A percentile compares a stretch with the other conserved stretches of the same genome.
phyloP scores from a whole-genome alignment of 345 rosid genomes.

The Pugionium cornutum region DNA sequence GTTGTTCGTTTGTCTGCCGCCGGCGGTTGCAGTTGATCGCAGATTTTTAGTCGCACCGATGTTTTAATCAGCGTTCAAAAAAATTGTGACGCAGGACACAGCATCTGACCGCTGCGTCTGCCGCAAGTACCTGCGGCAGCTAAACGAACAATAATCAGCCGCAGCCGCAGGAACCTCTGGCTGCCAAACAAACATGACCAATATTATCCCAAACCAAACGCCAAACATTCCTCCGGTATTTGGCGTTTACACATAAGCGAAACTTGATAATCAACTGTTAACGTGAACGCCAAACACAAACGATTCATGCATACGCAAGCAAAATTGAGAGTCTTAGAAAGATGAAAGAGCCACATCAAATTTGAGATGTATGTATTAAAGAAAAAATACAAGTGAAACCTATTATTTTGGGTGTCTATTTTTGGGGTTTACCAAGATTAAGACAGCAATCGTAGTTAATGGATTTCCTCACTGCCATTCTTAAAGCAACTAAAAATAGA shows the following conservation, averaged over 20 bases:
- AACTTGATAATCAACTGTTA: neutral
- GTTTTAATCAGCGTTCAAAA: too few species aligned
- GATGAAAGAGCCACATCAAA: neutral
- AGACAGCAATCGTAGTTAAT: slow-evolving; percentile 6
- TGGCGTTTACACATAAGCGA: slow-evolving; percentile 2
- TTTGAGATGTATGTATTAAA: slow-evolving; percentile 1
- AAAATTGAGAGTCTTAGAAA: neutral
- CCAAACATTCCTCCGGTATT: neutral
- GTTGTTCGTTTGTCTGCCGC: too few species aligned
- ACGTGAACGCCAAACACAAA: neutral
- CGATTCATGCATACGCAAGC: neutral
- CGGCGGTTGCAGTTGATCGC: too few species aligned
- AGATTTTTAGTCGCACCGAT: too few species aligned
- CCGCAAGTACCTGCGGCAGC: too few species aligned
- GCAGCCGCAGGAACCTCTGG: too few species aligned
- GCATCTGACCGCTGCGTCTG: too few species aligned
- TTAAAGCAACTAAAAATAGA: slow-evolving; percentile 9
- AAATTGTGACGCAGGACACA: too few species aligned
- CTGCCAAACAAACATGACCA: too few species aligned
- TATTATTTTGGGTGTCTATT: neutral
- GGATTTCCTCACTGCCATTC: neutral
- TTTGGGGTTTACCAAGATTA: slow-evolving; percentile 4
- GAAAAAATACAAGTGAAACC: neutral
- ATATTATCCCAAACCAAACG: neutral
- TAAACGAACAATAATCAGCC: too few species aligned